These are phyloP conservation scores for grape (Vitis vinifera) DNA, from an alignment of 164 flowering plant genomes.

Conservation along the genomic window ASM3070453v1 NC_081817.1:23690001-23690500, in stretches of 20 bases:
- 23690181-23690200: too few species aligned
- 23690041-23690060: not conserved
- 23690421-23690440: conserved; percentile 28
- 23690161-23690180: too few species aligned
- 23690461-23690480: too few species aligned
- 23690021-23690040: conserved; percentile 7
- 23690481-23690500: too few species aligned
- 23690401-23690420: conserved; percentile 32
- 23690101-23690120: not conserved
- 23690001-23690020: conserved; percentile 5
- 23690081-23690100: not conserved
- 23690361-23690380: conserved; percentile 45
- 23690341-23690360: conserved; percentile 85
- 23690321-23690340: conserved; percentile 77
- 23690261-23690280: conserved; percentile 97
- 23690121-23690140: too few species aligned
- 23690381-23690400: conserved; percentile 86
- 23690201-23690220: too few species aligned
- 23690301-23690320: conserved; percentile 76
- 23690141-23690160: too few species aligned
- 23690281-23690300: conserved; percentile 96
- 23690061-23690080: not conserved
- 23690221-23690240: conserved; percentile 57
- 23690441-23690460: too few species aligned
- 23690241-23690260: conserved; percentile 80